These are phyloP conservation scores for Phytophthora tentaculata DNA, from an alignment of 352 stramenopile genomes.

Conservation along the genomic window DNA sequence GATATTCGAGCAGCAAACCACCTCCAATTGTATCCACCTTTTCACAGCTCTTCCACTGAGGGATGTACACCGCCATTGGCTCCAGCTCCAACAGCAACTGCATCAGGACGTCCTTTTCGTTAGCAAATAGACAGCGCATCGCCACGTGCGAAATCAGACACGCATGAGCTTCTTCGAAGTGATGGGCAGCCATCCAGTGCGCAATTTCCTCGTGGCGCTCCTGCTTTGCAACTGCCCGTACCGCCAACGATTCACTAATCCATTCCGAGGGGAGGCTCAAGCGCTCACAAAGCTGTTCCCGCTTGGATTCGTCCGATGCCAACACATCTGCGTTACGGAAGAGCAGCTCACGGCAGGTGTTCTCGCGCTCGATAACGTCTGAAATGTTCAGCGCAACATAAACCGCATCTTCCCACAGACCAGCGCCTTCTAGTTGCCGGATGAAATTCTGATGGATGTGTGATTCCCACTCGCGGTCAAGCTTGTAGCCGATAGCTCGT, in stretches of 20 bases:
- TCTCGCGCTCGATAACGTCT: constrained; percentile 54
- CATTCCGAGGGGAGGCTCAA: constrained; percentile 64
- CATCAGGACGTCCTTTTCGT: constrained; percentile 60
- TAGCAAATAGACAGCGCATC: constrained; percentile 64
- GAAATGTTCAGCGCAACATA: constrained; percentile 86
- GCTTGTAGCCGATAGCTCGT: constrained; percentile 72
- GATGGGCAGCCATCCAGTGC: constrained; percentile 70
- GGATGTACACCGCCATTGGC: constrained; percentile 53
- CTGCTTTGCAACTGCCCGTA: constrained; percentile 53
- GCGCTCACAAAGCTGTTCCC: constrained; percentile 59
- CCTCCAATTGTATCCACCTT: constrained; percentile 58
- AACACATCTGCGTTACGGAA: constrained; percentile 72
- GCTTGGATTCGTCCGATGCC: constrained; percentile 37
- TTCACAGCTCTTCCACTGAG: constrained; percentile 67
- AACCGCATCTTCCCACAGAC: constrained; percentile 73
- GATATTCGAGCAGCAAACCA: constrained; percentile 72
- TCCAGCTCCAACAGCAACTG: constrained; percentile 69
- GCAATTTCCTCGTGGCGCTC: constrained; percentile 72
- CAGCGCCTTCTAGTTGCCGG: constrained; percentile 67
- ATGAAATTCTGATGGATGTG: constrained; percentile 88
- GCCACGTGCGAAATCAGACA: constrained; percentile 68
- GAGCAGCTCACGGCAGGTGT: constrained; percentile 66
- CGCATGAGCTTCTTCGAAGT: constrained; percentile 69
- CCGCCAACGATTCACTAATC: constrained; percentile 71
- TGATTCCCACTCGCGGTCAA: constrained; percentile 78